These are phyloP conservation scores for Colletotrichum nymphaeae DNA, from an alignment of 2,329 filamentous ascomycete species.

Conservation along the genomic window DNA sequence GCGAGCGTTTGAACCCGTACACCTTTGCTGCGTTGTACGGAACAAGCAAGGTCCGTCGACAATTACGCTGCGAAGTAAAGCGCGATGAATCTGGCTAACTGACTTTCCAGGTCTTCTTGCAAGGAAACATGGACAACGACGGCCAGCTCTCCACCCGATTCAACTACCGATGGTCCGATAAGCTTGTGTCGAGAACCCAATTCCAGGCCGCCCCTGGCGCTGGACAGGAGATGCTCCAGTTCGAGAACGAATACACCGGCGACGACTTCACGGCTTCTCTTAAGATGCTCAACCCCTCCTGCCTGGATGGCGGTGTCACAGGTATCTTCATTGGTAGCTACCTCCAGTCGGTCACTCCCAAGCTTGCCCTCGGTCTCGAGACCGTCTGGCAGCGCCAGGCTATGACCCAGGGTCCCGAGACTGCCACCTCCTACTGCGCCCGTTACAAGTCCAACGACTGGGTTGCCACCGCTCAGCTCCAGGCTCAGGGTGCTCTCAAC, in stretches of 20 bases:
- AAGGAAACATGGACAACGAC: constrained; percentile 95
- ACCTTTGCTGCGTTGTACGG: constrained; percentile 95
- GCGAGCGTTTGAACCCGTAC: constrained; percentile 92
- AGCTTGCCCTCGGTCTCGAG: constrained; percentile 88
- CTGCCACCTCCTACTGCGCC: constrained; percentile 88
- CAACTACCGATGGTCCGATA: constrained; percentile 89
- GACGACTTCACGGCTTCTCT: constrained; percentile 92
- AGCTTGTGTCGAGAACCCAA: constrained; percentile 87
- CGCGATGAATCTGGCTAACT: constrained; percentile 18
- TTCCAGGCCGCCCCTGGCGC: constrained; percentile 84
- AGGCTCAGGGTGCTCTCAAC: constrained; percentile 84
- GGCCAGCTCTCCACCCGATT: constrained; percentile 87
- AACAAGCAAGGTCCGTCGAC: constrained; percentile 81
- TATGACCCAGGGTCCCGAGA: constrained; percentile 88
- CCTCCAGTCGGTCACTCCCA: constrained; percentile 90
- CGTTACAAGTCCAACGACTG: constrained; percentile 93
- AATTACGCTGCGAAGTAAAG: background rate
- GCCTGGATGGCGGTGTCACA: constrained; percentile 90
- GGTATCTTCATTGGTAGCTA: constrained; percentile 97
- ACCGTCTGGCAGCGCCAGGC: constrained; percentile 92
- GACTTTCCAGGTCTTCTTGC: constrained; percentile 83
- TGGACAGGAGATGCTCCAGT: constrained; percentile 87
- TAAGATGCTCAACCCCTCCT: constrained; percentile 95
- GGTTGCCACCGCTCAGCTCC: constrained; percentile 90
- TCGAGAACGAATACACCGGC: constrained; percentile 96